phyloP scores from a whole-genome alignment of 169 alveolate genomes.

The Eimeria falciformis region DNA sequence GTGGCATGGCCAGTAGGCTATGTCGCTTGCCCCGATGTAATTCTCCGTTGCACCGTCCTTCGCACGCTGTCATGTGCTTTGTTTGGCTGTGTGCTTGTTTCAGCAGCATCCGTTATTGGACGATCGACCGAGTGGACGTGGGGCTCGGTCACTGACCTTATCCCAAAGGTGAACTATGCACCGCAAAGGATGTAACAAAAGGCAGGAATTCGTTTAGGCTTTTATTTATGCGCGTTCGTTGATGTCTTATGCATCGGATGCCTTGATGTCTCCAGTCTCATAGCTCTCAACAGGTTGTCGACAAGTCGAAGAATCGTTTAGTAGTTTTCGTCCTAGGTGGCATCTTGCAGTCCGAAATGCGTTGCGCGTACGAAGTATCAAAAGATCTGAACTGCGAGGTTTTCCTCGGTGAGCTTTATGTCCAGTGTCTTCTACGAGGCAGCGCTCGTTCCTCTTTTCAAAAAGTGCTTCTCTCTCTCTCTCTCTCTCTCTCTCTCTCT shows the following conservation, averaged over 20 bases:
- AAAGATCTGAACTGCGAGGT: constrained; percentile 72
- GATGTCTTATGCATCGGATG: too few relatives aligned
- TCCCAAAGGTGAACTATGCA: background rate
- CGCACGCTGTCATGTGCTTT: background rate
- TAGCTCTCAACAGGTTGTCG: background rate
- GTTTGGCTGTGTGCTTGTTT: background rate
- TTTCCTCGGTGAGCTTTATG: constrained; percentile 68
- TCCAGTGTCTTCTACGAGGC: background rate
- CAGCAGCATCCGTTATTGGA: constrained; percentile 64
- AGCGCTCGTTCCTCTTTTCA: background rate
- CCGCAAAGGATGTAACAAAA: too few relatives aligned
- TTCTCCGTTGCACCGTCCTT: background rate
- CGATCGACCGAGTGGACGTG: constrained; percentile 69
- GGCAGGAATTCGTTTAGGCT: background rate
- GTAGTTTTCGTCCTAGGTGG: constrained; percentile 78
- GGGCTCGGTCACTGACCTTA: constrained; percentile 40
- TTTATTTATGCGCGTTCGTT: too few relatives aligned
- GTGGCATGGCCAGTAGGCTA: background rate
- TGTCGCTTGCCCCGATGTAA: too few relatives aligned
- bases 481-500: too few relatives aligned
- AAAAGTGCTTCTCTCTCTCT: too few relatives aligned
- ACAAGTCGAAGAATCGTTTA: constrained; percentile 28
- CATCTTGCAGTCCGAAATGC: constrained; percentile 74
- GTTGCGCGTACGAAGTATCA: constrained; percentile 79
- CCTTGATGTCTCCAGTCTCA: constrained; percentile 13